Evolutionary conservation across 208 protist species (phyloP).

Genomic region (Vickermania spadyakhi): DNA sequence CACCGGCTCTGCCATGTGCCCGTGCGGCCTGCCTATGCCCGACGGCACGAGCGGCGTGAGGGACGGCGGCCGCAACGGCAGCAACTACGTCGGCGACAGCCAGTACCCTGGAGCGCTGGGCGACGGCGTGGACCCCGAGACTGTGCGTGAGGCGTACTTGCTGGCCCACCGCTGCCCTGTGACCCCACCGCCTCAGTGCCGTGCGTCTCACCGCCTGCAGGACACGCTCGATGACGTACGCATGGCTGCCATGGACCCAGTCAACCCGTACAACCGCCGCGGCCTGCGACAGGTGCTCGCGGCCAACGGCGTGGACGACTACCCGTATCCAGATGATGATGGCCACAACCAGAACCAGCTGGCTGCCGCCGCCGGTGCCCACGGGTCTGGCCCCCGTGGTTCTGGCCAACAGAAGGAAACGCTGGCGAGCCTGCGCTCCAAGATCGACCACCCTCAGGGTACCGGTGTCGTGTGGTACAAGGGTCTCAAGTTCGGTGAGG

Average conservation of each 20-base stretch:
- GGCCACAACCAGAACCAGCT: neutral
- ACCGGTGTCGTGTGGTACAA: slow-evolving; percentile 72
- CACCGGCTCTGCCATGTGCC: slow-evolving; percentile 9
- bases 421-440: slow-evolving; percentile 34
- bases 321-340: neutral
- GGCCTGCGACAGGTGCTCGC: slow-evolving; percentile 24
- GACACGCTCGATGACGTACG: slow-evolving; percentile 58
- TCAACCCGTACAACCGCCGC: slow-evolving; percentile 40
- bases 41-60: slow-evolving; percentile 6
- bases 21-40: neutral
- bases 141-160: slow-evolving; percentile 52
- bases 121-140: slow-evolving; percentile 15
- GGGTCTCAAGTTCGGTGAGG: slow-evolving; percentile 1
- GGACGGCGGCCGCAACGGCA: slow-evolving; percentile 2
- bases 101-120: slow-evolving; percentile 8
- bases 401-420: slow-evolving; percentile 19
- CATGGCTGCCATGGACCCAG: slow-evolving; percentile 48
- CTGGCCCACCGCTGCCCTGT: slow-evolving; percentile 57
- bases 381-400: slow-evolving; percentile 7
- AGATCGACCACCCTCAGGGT: slow-evolving; percentile 44
- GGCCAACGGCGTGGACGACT: slow-evolving; percentile 3
- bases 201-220: slow-evolving; percentile 66
- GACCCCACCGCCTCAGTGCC: slow-evolving; percentile 56
- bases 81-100: slow-evolving; percentile 7
- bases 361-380: neutral